phyloP scores from a whole-genome alignment of 208 protist species.

The Leishmania tropica region DNA sequence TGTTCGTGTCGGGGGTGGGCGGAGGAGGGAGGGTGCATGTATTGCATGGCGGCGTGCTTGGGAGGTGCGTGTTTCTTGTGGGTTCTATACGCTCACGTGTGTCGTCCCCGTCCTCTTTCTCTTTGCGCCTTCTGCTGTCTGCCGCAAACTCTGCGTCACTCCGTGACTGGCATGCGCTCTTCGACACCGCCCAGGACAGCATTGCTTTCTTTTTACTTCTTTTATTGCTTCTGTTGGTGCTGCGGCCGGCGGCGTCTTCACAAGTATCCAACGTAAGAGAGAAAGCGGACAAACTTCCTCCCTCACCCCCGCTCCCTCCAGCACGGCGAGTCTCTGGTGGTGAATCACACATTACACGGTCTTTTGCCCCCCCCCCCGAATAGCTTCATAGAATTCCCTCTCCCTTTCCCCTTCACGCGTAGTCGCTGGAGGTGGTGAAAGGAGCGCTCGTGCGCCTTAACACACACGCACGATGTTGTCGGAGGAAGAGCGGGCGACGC shows the following conservation, averaged over 20 bases:
- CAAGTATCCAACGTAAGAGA: neutral
- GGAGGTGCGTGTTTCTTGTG: neutral
- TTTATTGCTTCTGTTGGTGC: neutral
- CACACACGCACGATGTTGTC: slow-evolving; percentile 49
- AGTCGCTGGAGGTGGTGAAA: neutral
- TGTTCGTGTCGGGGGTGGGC: neutral
- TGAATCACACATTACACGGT: neutral
- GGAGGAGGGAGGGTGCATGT: neutral
- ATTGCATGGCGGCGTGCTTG: neutral
- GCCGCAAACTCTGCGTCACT: neutral
- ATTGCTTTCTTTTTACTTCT: neutral
- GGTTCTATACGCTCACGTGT: neutral
- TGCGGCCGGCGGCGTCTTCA: neutral
- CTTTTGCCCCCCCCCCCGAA: neutral
- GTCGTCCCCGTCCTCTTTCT: neutral
- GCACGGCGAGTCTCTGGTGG: neutral
- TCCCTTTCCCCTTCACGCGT: neutral
- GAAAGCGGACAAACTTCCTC: neutral
- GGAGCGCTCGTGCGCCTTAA: neutral
- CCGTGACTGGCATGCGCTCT: neutral
- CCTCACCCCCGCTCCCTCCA: neutral
- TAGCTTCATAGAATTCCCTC: neutral
- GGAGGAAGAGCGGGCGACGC: slow-evolving; percentile 57
- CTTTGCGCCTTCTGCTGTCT: neutral
- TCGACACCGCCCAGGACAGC: neutral